Base-by-base conservation (phyloP, 129 eudicot genomes). In the Chrysanthemum makinoi region DNA sequence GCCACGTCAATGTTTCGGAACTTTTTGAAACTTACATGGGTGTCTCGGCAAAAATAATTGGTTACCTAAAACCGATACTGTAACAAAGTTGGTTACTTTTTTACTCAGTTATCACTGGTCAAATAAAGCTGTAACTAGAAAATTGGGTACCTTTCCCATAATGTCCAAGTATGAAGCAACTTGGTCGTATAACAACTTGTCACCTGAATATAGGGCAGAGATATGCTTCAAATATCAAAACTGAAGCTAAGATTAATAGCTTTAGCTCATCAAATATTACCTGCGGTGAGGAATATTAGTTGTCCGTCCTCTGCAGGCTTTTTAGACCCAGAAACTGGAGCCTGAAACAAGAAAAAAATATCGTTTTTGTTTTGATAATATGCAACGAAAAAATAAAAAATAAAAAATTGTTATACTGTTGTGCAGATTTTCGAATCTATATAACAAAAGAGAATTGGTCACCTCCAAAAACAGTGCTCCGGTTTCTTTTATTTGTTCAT, bases 271-370 rank as follows among this genome's bases (percentile, higher is more conserved):
- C 39, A 59, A 11, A 44, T 17, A 58, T 44, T 77, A 87, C 96
- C 98, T 76, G 96, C 98, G 8, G 95, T 87, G 62, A 93, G 87
- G 72, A 93, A 93, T 80, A 93, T 93, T 63, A 93, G 73, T 79
- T 89, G 96, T 12, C 98, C 98, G 66, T 93, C 98, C 73, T 93
- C 98, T 68, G 98, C 98, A 33, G 98, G 98, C 77, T 93, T 93
- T 80, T 93, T 89, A 64, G 98, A 93, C 70, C 98, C 98, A 80
- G 98, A 93, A 77, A 93, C 98, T 18, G 98, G 98, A 79, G 98
- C 98, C 98, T 92, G 67, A 74, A 79, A 17, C 62, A 72, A 62
- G 4, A 20, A 58, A 77, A 52, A 49, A 10, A 9, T 35, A 39
- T 5, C 56, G 0, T 28, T 59, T 69, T 5, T 60, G 20, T 20